Evolutionary conservation across 2,329 filamentous ascomycete species (phyloP), one percentile per base, ranked within the genome.

Genomic region (Blastomyces silverae): DNA sequence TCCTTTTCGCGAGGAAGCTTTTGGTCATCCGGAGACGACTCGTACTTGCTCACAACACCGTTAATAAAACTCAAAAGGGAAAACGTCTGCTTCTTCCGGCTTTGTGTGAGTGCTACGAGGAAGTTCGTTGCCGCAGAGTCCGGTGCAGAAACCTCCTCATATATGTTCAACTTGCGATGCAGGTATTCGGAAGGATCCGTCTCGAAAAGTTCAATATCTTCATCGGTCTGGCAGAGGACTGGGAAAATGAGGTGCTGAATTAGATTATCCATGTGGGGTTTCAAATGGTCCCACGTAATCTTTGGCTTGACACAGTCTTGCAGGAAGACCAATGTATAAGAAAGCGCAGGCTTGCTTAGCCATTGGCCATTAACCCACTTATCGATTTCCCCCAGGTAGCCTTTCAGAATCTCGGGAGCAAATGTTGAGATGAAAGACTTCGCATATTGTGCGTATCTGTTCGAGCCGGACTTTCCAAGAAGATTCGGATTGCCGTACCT

Each of bases 261-360:
- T 62, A 99, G 84, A 74, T 91, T 95, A 69, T 92, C 92, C 77
- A 97, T 87, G 78, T 99, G 92, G 53, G 92, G 89, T 80, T 95
- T 95, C 70, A 99, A 84, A 72, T 96, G 87, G 68, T 88, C 86
- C 94, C 94, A 99, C 87, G 96, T 99, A 67, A 91, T 87, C 82
- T 97, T 97, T 58, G 94, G 94, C 75, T 94, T 92, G 71, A 97
- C 91, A 75, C 93, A 97, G 79, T 99, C 94, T 77, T 99, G 94
- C 73, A 99, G 83, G 80, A 95, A 99, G 70, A 94, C 89, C 66
- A 99, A 84, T 0, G 91, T 97, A 78, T 96, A 96, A 10, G 92
- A 96, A 67, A 97, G 82, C 70, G 92, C 94, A 50, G 92, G 90
- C 75, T 93, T 91, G 83, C 92, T 97, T 68, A 99, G 83, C 94